Base-by-base conservation (phyloP, 2,329 filamentous ascomycete species). In the Microsporum ferrugineum region DNA sequence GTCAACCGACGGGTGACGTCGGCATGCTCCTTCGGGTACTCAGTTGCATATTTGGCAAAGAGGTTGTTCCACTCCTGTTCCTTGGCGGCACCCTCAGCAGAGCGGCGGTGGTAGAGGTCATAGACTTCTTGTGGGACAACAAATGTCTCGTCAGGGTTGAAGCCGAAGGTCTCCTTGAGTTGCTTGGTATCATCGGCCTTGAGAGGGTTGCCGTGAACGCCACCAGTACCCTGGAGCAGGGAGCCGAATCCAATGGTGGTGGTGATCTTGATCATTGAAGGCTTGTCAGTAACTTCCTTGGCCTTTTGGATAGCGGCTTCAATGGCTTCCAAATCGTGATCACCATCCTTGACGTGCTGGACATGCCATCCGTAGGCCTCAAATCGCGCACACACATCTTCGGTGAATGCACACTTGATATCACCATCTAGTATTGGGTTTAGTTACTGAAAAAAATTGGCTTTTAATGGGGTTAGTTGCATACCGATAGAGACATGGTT, bases 231-330 rank as follows among this genome's bases (percentile, higher is more conserved):
- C 82, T 95, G 84, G 71, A 94, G 85, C 77, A 88, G 84, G 70
- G 94, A 97, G 71, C 94, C 94, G 79, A 87, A 99, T 71, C 94
- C 94, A 74, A 99, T 99, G 76, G 89, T 97, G 74, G 94, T 99
- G 75, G 86, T 91, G 70, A 99, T 85, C 82, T 95, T 91, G 82
- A 99, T 96, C 72, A 99, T 80, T 64, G 91, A 88, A 66, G 94
- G 94, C 88, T 97, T 99, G 83, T 97, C 85, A 77, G 85, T 97
- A 78, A 95, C 88, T 67, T 86, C 80, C 81, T 92, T 86, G 75
- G 86, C 88, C 80, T 88, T 84, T 77, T 86, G 84, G 76, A 99
- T 88, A 70, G 94, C 94, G 65, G 82, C 85, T 80, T 95, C 91
- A 64, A 99, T 97, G 72, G 77, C 85, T 67, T 86, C 87, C 62